Conservation (phyloP, 1,284 basidiomycete species). For the Chalciporus sp. region DNA sequence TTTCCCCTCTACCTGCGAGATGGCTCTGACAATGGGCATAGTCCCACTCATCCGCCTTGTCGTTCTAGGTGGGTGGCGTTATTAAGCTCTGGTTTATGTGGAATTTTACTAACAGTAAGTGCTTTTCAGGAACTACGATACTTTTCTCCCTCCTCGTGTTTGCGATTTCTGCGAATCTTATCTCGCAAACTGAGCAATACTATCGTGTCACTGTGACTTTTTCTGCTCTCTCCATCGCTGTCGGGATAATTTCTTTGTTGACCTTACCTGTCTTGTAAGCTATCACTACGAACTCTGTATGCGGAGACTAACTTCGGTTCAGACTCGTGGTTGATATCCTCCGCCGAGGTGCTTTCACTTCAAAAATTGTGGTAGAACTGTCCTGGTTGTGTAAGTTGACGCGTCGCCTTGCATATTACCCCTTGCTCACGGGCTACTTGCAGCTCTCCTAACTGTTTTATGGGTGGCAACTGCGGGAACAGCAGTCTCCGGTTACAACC, state of each 20-base stretch:
- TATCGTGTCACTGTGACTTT: conserved; percentile 27
- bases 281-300: not conserved
- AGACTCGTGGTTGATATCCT: conserved; percentile 39
- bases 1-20: not conserved
- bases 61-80: conserved; percentile 23
- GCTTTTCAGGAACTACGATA: conserved; percentile 19
- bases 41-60: conserved; percentile 23
- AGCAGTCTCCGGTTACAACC: conserved; percentile 29
- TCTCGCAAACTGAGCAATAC: conserved; percentile 26
- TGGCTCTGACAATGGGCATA: conserved; percentile 18
- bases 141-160: conserved; percentile 41
- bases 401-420: not conserved
- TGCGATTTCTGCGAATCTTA: conserved; percentile 37
- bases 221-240: conserved; percentile 48
- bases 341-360: conserved; percentile 39
- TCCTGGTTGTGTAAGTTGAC: conserved; percentile 37
- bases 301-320: conserved; percentile 8
- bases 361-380: conserved; percentile 41
- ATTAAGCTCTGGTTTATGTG: not conserved
- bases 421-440: not conserved
- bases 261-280: conserved; percentile 51
- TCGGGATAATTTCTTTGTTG: conserved; percentile 43
- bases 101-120: conserved; percentile 3
- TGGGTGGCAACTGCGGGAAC: conserved; percentile 55
- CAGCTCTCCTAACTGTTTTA: conserved; percentile 57